Evolutionary conservation across 441 rosid species (phyloP).

Genomic region (Brassica hybrid): DNA sequence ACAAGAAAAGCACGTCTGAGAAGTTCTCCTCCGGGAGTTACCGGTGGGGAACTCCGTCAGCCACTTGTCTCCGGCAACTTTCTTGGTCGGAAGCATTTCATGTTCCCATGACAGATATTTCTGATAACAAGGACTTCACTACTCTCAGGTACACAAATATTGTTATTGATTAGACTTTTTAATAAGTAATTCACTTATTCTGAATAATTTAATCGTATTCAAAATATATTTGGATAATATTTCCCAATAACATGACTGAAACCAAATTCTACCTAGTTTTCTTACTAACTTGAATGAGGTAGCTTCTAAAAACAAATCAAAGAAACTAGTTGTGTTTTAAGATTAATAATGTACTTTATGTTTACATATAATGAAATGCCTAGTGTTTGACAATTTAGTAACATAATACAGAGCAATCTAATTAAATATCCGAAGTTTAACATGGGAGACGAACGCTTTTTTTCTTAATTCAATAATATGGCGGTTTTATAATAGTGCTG

Average conservation of each 20-base stretch:
- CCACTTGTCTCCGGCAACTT: constrained; percentile 68
- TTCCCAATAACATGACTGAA: constrained; percentile 1
- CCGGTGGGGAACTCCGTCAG: constrained; percentile 95
- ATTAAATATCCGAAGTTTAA: constrained; percentile 22
- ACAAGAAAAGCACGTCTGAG: constrained; percentile 59
- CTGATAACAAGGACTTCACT: constrained; percentile 44
- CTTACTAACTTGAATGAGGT: neutral
- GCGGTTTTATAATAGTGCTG: constrained; percentile 30
- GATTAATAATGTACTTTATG: neutral
- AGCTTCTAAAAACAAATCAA: constrained; percentile 12
- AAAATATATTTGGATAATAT: neutral
- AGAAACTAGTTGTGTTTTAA: neutral
- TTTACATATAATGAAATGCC: neutral
- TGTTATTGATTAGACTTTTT: neutral
- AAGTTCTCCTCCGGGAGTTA: constrained; percentile 70
- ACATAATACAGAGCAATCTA: neutral
- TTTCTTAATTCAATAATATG: neutral
- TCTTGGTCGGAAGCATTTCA: constrained; percentile 98
- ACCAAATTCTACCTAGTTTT: neutral
- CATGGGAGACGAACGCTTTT: constrained; percentile 37
- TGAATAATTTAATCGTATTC: neutral
- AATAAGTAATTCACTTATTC: neutral
- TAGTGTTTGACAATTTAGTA: constrained; percentile 25
- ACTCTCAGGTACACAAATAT: constrained; percentile 62
- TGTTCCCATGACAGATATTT: constrained; percentile 71